phyloP scores from a whole-genome alignment of 768 basidiomycete species.

The Lactarius vividus region DNA sequence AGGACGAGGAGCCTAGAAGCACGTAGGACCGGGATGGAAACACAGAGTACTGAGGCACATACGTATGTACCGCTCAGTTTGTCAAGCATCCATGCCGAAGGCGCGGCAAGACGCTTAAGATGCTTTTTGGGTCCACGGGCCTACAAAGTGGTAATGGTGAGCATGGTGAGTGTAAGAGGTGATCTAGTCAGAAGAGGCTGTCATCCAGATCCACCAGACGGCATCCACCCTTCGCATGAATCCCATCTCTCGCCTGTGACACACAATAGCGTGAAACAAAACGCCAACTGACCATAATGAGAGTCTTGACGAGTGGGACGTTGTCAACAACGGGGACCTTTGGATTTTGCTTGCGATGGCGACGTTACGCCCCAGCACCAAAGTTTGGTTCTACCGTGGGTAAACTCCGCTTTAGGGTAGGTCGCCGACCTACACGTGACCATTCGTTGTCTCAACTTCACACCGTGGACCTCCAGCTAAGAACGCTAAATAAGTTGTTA shows the following conservation, averaged over 20 bases:
- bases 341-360: conserved; percentile 22
- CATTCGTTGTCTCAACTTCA: not conserved
- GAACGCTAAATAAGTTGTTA: not conserved
- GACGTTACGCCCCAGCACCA: conserved; percentile 12
- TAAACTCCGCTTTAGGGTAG: conserved; percentile 22
- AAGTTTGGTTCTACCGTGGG: conserved; percentile 23
- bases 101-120: conserved; percentile 95
- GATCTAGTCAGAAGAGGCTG: conserved; percentile 20
- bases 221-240: conserved; percentile 34
- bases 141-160: conserved; percentile 43
- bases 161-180: conserved; percentile 19
- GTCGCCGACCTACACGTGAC: conserved; percentile 12
- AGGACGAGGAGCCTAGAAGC: conserved; percentile 81
- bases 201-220: conserved; percentile 32
- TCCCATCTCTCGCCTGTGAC: conserved; percentile 9
- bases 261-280: not conserved
- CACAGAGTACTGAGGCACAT: conserved; percentile 35
- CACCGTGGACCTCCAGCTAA: not conserved
- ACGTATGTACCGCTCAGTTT: conserved; percentile 96
- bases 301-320: conserved; percentile 36
- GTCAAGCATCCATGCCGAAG: conserved; percentile 99
- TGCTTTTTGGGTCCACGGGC: conserved; percentile 99
- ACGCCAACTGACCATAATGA: conserved; percentile 38
- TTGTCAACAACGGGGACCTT: conserved; percentile 36
- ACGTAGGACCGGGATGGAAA: conserved; percentile 8